phyloP scores from a whole-genome alignment of 78 protist species.

The Cavenderia fasciculata region DNA sequence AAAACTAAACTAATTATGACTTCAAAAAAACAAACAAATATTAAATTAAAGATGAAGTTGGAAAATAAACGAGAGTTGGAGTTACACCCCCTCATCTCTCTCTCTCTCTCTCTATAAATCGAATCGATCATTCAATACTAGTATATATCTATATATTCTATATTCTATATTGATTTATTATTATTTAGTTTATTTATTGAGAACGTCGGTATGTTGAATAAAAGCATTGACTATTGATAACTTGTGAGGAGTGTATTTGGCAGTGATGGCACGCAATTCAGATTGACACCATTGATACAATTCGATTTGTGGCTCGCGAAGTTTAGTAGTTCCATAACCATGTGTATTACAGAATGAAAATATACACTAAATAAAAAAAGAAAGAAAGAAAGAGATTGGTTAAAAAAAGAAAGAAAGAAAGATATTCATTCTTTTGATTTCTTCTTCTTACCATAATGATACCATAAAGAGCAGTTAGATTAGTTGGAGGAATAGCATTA shows the following conservation, averaged over 20 bases:
- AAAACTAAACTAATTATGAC: no score
- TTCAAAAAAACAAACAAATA: no score
- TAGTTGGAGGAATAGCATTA: slow-evolving; percentile 24
- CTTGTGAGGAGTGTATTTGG: slow-evolving; percentile 1
- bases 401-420: no score
- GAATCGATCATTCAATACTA: no score
- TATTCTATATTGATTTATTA: no score
- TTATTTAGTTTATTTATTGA: neutral
- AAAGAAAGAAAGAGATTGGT: neutral
- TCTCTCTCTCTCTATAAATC: no score
- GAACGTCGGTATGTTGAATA: neutral
- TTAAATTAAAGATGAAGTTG: no score
- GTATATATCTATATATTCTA: no score
- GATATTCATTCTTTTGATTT: no score
- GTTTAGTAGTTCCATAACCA: neutral
- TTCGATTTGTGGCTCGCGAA: slow-evolving; percentile 20
- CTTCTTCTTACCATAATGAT: slow-evolving; percentile 49
- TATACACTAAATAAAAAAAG: slow-evolving; percentile 11
- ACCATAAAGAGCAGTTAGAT: slow-evolving; percentile 47
- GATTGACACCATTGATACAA: slow-evolving; percentile 60
- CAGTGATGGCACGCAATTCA: slow-evolving; percentile 1
- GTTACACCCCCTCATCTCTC: no score
- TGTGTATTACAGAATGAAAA: slow-evolving; percentile 17
- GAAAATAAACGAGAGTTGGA: no score
- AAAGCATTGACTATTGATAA: neutral